A percentile compares a stretch with the other conserved stretches of the same genome.
These are phyloP conservation scores for Plasmodium adleri DNA, from an alignment of 169 alveolate species.

Conservation along the genomic window DNA sequence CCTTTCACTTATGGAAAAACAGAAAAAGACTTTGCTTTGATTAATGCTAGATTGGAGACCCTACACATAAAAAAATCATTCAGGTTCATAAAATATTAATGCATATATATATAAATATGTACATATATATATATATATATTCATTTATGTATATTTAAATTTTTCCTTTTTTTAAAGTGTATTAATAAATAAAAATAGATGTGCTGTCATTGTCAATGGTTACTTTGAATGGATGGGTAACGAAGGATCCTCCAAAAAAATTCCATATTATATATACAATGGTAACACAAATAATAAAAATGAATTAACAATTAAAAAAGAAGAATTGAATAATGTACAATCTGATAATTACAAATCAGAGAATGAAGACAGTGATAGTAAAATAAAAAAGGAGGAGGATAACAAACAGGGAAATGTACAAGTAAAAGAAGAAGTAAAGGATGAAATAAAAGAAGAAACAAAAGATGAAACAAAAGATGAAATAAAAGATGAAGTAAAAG, in stretches of 20 bases:
- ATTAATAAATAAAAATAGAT: conserved; percentile 53
- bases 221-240: conserved; percentile 45
- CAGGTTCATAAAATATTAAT: conserved; percentile 4
- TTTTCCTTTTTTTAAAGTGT: conserved; percentile 9
- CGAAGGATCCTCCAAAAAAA: conserved; percentile 19
- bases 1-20: conserved; percentile 28
- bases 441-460: no score
- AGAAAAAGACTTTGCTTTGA: conserved; percentile 29
- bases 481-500: no score
- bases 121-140: conserved; percentile 5
- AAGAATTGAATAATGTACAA: neutral
- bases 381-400: conserved; percentile 5
- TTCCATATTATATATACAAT: conserved; percentile 34
- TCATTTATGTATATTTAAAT: neutral
- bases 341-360: no score
- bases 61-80: conserved; percentile 43
- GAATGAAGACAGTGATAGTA: neutral
- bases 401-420: conserved; percentile 14
- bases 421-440: no score
- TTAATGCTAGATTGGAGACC: conserved; percentile 45
- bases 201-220: conserved; percentile 52
- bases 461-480: no score
- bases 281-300: conserved; percentile 15
- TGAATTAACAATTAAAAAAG: neutral
- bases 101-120: neutral